These are phyloP conservation scores for Panellus pusillus DNA, from an alignment of 768 basidiomycete genomes.

Conservation along the genomic window DNA sequence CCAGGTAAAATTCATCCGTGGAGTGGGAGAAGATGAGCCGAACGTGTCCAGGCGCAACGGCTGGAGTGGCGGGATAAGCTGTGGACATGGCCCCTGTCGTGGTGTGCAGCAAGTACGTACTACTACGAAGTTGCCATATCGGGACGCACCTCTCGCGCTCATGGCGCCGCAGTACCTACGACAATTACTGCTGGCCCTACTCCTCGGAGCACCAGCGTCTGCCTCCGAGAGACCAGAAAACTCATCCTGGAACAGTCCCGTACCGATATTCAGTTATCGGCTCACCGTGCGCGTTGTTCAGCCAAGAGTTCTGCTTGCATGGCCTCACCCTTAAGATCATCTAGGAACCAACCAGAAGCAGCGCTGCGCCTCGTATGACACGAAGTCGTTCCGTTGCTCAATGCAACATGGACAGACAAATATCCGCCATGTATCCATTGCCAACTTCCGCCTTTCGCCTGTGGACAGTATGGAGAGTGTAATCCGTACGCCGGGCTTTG, in stretches of 20 bases:
- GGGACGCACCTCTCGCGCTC: constrained; percentile 8
- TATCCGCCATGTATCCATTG: constrained; percentile 97
- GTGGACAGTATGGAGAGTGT: constrained; percentile 91
- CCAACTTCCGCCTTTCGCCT: constrained; percentile 84
- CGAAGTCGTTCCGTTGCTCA: background rate
- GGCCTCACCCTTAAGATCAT: background rate
- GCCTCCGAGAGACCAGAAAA: constrained; percentile 9
- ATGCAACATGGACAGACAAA: constrained; percentile 37
- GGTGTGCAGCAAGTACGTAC: too few species aligned
- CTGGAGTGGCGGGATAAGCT: background rate
- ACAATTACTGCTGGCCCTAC: constrained; percentile 9
- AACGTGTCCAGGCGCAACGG: background rate
- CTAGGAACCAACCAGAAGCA: constrained; percentile 7
- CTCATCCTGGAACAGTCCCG: constrained; percentile 7
- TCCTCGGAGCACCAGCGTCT: constrained; percentile 2
- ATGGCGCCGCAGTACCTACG: constrained; percentile 15
- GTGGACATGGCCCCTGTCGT: constrained; percentile 14
- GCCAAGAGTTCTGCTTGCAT: background rate
- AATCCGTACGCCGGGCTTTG: constrained; percentile 94
- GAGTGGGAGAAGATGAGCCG: background rate
- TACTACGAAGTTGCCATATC: background rate
- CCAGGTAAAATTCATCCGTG: too few species aligned
- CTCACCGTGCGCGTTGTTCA: constrained; percentile 9
- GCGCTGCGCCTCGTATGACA: constrained; percentile 10
- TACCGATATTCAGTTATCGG: constrained; percentile 17